phyloP scores from a whole-genome alignment of 2,329 filamentous ascomycete species.

The Rutstroemia sp. region DNA sequence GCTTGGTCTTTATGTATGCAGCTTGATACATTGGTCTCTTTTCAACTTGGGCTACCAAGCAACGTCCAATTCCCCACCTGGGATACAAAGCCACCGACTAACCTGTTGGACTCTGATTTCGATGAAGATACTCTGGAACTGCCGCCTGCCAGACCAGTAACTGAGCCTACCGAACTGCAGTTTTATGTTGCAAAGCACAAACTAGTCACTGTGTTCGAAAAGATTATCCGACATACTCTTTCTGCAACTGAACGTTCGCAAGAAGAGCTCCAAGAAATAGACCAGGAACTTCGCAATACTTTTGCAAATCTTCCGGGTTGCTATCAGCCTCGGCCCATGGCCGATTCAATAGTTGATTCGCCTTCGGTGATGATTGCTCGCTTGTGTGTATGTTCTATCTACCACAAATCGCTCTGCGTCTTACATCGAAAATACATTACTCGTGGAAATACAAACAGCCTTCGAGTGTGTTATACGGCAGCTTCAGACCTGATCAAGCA shows the following conservation, averaged over 20 bases:
- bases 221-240: conserved; percentile 26
- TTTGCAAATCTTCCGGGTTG: conserved; percentile 14
- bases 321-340: conserved; percentile 17
- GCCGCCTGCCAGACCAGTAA: conserved; percentile 20
- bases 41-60: conserved; percentile 26
- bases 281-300: conserved; percentile 20
- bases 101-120: conserved; percentile 26
- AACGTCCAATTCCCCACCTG: conserved; percentile 21
- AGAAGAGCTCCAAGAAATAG: conserved; percentile 5
- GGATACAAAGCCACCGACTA: conserved; percentile 22
- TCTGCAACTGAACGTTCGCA: conserved; percentile 8
- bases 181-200: conserved; percentile 18
- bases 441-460: conserved; percentile 16
- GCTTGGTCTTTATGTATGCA: conserved; percentile 24
- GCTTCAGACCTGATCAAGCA: conserved; percentile 17
- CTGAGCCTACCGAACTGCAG: conserved; percentile 22
- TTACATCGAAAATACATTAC: conserved; percentile 27
- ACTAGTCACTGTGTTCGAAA: conserved; percentile 24
- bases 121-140: conserved; percentile 19
- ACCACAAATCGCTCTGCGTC: conserved; percentile 24
- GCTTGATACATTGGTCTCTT: conserved; percentile 25
- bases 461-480: conserved; percentile 17
- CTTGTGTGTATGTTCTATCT: conserved; percentile 21
- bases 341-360: conserved; percentile 18
- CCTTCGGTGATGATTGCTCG: conserved; percentile 23